Conservation (phyloP, 2,329 filamentous ascomycete genomes). For the Aspergillus sp. region DNA sequence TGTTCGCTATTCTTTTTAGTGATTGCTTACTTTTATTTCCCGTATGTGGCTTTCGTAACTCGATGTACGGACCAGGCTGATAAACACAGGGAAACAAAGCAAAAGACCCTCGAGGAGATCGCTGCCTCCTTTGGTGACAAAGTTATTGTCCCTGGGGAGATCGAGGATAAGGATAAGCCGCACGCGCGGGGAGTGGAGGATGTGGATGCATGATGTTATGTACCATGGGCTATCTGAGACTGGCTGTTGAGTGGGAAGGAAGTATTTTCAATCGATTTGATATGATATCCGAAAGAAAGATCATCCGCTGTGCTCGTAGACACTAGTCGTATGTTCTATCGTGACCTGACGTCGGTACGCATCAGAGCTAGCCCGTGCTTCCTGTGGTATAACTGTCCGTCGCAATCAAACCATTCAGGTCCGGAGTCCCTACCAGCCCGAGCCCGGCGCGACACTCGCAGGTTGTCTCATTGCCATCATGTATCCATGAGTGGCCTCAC, state of each 20-base stretch:
- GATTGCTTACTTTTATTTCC: constrained; percentile 55
- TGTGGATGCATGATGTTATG: not conserved
- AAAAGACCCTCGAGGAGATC: constrained; percentile 50
- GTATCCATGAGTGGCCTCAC: not conserved
- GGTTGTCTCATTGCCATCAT: not conserved
- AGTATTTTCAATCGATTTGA: too few relatives aligned
- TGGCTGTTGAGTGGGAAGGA: too few relatives aligned
- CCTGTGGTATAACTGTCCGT: too few relatives aligned
- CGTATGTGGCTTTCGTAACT: constrained; percentile 33
- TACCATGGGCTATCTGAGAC: too few relatives aligned
- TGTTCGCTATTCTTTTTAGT: constrained; percentile 53
- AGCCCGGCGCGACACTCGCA: not conserved
- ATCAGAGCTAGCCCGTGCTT: too few relatives aligned
- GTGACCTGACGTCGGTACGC: too few relatives aligned
- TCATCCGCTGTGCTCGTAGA: too few relatives aligned
- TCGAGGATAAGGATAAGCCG: constrained; percentile 22
- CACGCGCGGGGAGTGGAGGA: constrained; percentile 21
- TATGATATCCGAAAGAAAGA: too few relatives aligned
- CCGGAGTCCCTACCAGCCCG: not conserved
- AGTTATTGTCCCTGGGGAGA: constrained; percentile 34
- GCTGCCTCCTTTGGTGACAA: constrained; percentile 49
- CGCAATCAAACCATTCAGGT: too few relatives aligned
- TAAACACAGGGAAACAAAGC: constrained; percentile 44
- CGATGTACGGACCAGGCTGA: constrained; percentile 2
- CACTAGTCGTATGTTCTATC: too few relatives aligned